Evolutionary conservation across 306 rosid genomes (phyloP), one percentile per base, ranked within the genome.

Genomic region (Dryas drummondii): DNA sequence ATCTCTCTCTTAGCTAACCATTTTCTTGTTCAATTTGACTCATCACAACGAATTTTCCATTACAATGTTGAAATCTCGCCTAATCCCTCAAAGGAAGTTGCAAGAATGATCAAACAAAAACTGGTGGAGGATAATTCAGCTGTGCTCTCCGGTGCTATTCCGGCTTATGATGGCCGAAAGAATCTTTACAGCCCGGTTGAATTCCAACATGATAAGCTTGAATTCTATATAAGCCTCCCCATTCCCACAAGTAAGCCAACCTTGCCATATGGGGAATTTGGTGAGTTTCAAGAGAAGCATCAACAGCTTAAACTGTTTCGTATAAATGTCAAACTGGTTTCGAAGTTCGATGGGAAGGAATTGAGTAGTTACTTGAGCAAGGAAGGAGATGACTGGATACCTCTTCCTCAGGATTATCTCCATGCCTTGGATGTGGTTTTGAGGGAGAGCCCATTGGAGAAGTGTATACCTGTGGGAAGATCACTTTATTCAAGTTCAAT

Each of bases 51-150:
- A 16, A 85, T 96, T 71, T 96, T 84, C 68, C 99, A 96, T 75
- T 96, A 96, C 90, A 86, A 96, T 84, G 99, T 96, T 47, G 99
- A 92, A 71, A 96, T 96, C 60, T 87, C 89, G 70, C 99, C 99
- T 19, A 84, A 78, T 66, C 98, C 99, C 37, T 89, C 99, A 66
- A 96, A 90, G 85, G 97, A 90, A 64, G 71, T 92, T 42, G 90
- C 98, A 15, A 79, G 97, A 67, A 74, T 56, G 86, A 90, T 96
- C 83, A 96, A 96, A 74, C 92, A 88, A 73, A 92, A 89, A n/a
- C 71, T 96, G 76, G 90, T 92, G 2, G 81, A 83, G 52, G 92
- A 82, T 55, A 90, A 89, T 82, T 73, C 93, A 7, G 81, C 16
- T 66, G 53, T 83, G 67, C 96, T 96, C 44, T 96, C 86, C 4